Conservation (phyloP, 2,329 filamentous ascomycete genomes). For the Alternaria metachromatica region DNA sequence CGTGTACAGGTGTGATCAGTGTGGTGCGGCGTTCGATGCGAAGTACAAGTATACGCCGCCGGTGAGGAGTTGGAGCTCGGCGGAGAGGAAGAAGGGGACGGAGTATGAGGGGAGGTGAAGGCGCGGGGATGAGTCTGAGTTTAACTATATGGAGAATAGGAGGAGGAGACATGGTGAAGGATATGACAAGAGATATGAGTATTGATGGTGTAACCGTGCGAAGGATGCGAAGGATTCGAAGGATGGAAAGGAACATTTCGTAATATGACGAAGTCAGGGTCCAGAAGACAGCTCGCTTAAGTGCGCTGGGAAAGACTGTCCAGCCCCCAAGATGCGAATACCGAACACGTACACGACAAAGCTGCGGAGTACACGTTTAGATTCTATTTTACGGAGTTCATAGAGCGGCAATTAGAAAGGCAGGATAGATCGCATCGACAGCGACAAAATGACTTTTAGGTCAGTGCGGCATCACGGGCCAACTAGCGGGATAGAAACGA, state of each 20-base stretch:
- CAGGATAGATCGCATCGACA: neutral
- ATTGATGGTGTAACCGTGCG: neutral
- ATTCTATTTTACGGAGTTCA: neutral
- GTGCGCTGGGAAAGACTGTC: neutral
- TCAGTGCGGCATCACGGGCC: neutral
- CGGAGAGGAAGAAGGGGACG: neutral
- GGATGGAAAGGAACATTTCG: neutral
- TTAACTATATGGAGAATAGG: no score
- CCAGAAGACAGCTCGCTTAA: neutral
- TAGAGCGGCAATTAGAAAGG: accelerated
- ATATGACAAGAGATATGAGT: no score
- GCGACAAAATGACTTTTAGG: neutral
- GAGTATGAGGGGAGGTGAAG: neutral
- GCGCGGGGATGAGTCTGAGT: no score
- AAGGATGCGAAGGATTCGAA: neutral
- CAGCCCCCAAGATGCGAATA: neutral
- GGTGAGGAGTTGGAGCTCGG: neutral
- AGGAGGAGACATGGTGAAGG: no score
- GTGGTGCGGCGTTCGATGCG: neutral
- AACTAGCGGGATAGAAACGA: neutral
- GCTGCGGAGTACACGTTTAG: accelerated
- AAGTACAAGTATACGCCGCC: constrained; percentile 1
- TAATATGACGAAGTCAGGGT: neutral
- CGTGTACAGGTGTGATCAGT: neutral
- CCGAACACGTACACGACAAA: accelerated